phyloP scores from a whole-genome alignment of 1,284 basidiomycete genomes.

The Puccinia hordei region DNA sequence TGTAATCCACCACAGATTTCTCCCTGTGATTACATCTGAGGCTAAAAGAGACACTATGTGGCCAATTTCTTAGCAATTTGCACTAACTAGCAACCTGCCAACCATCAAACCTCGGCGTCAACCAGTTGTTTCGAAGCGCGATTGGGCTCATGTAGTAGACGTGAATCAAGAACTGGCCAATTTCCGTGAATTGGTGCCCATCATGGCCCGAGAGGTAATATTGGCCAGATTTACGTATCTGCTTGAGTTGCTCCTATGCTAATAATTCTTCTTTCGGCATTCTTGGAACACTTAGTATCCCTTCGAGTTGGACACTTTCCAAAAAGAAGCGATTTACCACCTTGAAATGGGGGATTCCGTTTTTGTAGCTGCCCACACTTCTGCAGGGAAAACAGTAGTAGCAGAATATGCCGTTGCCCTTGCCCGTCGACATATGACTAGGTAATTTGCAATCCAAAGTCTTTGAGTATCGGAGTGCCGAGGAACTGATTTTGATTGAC shows the following conservation, averaged over 20 bases:
- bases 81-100: slow-evolving; percentile 7
- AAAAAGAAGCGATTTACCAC: slow-evolving; percentile 98
- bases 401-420: slow-evolving; percentile 98
- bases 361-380: slow-evolving; percentile 98
- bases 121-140: slow-evolving; percentile 68
- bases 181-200: slow-evolving; percentile 82
- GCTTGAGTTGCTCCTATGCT: background rate
- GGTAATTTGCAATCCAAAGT: slow-evolving; percentile 64
- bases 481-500: slow-evolving; percentile 26
- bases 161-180: slow-evolving; percentile 85
- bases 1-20: background rate
- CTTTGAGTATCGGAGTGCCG: background rate
- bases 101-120: slow-evolving; percentile 13
- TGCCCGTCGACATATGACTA: slow-evolving; percentile 96
- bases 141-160: slow-evolving; percentile 98
- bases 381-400: slow-evolving; percentile 98
- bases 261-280: background rate
- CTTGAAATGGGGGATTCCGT: slow-evolving; percentile 96
- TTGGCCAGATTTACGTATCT: background rate
- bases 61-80: background rate
- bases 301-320: slow-evolving; percentile 84
- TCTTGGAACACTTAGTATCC: slow-evolving; percentile 67
- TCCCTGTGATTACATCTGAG: background rate
- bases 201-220: slow-evolving; percentile 69
- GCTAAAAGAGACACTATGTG: background rate